Evolutionary conservation across 1,284 basidiomycete genomes (phyloP).

Genomic region (Leccinum holopus): DNA sequence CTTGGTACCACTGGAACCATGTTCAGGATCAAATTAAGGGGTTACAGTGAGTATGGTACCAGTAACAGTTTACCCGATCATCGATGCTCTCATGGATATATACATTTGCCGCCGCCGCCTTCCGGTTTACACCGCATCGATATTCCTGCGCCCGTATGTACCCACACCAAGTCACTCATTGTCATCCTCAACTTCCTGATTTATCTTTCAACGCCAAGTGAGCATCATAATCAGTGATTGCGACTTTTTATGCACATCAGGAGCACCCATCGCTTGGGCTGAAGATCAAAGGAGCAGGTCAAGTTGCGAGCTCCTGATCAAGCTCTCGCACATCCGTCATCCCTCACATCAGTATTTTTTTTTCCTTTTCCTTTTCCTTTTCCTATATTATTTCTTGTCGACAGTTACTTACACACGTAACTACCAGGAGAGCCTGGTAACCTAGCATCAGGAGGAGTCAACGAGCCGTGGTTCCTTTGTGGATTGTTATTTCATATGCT

Average conservation of each 20-base stretch:
- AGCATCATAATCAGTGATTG: not conserved
- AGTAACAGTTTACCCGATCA: not conserved
- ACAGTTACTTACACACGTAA: not conserved
- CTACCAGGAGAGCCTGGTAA: not conserved
- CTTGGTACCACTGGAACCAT: not conserved
- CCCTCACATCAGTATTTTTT: not conserved
- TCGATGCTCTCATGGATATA: not conserved
- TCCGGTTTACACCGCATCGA: not conserved
- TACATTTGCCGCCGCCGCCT: not conserved
- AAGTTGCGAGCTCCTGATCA: not conserved
- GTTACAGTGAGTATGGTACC: not conserved
- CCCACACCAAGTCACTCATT: not conserved
- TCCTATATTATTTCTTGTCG: not conserved
- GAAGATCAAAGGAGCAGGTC: not conserved
- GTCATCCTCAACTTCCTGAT: not conserved
- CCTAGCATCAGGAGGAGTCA: not conserved
- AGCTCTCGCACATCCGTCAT: not conserved
- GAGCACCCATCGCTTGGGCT: not conserved
- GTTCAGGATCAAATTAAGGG: not conserved
- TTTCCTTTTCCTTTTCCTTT: not conserved
- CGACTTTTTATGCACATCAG: not conserved
- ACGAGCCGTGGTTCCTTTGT: not conserved
- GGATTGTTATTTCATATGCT: not conserved
- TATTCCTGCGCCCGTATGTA: not conserved
- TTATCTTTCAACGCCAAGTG: not conserved